Evolutionary conservation across 2,329 filamentous ascomycete species (phyloP).

Genomic region (Cladophialophora exuberans): DNA sequence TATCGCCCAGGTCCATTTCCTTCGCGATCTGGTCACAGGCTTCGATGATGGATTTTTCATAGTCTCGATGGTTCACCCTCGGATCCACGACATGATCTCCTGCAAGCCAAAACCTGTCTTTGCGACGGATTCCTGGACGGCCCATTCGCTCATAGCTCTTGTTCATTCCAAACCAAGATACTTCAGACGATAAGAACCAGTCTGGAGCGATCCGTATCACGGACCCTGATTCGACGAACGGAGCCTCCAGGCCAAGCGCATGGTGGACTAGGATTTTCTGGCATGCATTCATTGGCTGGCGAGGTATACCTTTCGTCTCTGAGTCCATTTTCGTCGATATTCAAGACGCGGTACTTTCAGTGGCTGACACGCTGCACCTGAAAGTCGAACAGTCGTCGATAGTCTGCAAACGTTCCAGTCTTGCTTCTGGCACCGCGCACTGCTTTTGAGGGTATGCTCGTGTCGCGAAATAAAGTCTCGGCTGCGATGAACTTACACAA

Average conservation of each 20-base stretch:
- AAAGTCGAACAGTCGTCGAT: too few relatives aligned
- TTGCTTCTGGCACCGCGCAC: too few relatives aligned
- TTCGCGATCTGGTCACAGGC: constrained; percentile 42
- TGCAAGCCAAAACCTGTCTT: constrained; percentile 56
- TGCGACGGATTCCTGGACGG: constrained; percentile 46
- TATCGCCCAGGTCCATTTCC: constrained; percentile 40
- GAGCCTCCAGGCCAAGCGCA: constrained; percentile 6
- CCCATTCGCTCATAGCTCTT: constrained; percentile 20
- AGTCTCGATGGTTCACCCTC: constrained; percentile 41
- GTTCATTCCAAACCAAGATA: constrained; percentile 21
- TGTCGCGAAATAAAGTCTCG: too few relatives aligned
- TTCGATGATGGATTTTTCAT: constrained; percentile 42
- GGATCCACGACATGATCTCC: constrained; percentile 55
- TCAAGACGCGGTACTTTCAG: background rate
- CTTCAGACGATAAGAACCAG: constrained; percentile 19
- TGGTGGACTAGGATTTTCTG: constrained; percentile 19
- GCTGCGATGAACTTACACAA: too few relatives aligned
- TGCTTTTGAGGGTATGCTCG: too few relatives aligned
- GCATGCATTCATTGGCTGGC: constrained; percentile 13
- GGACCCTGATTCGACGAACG: constrained; percentile 10
- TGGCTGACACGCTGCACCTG: too few relatives aligned
- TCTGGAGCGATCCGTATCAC: constrained; percentile 14
- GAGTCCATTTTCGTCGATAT: background rate
- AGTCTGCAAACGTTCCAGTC: too few relatives aligned
- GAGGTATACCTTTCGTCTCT: background rate